Evolutionary conservation across 768 basidiomycete genomes (phyloP), one percentile per base, ranked within the genome.

Genomic region (Leccinum rimulosum): DNA sequence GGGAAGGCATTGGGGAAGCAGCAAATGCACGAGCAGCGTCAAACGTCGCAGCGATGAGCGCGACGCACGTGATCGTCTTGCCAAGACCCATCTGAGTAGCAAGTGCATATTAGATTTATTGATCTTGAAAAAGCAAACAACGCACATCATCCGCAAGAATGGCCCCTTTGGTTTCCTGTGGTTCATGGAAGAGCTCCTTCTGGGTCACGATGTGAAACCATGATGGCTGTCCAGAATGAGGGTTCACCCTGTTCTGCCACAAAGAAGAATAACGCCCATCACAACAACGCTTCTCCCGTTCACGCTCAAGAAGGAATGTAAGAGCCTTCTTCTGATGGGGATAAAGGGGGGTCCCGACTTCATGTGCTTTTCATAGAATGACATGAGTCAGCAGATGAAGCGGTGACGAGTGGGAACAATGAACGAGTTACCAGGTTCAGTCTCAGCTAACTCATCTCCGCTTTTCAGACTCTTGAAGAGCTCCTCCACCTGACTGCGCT

Each of bases 251-350:
- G 57, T 70, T 67, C 61, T 89, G 86, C 90, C 91, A 93, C 43
- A 93, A 72, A 8, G 89, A 87, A 14, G 87, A 85, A 66, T 80
- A 83, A 61, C 74, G 81, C 64, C 89, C 91, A 73, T 84, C 80
- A 48, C 74, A 65, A 38, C 79, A 78, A 35, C 74, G 70, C 61
- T 76, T 80, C 74, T 93, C 91, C 61, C 85, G 81, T 72, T 91
- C 87, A 70, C 97, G 84, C 68, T 97, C 93, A 19, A 98, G 80
- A 52, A 99, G 79, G 75, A 99, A 99, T 2, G 96, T 94, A 19
- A 99, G 80, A 25, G 96, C 97, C 73, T 96, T 96, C 76, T 95
- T 96, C 76, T 99, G 97, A 79, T 99, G 97, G 19, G 96, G 93
- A 75, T 98, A 99, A 8, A 99, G 79, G 50, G 76, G 81, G 22